These are phyloP conservation scores for Fonsecaea monophora DNA, from an alignment of 2,329 filamentous ascomycete species.

Conservation along the genomic window DNA sequence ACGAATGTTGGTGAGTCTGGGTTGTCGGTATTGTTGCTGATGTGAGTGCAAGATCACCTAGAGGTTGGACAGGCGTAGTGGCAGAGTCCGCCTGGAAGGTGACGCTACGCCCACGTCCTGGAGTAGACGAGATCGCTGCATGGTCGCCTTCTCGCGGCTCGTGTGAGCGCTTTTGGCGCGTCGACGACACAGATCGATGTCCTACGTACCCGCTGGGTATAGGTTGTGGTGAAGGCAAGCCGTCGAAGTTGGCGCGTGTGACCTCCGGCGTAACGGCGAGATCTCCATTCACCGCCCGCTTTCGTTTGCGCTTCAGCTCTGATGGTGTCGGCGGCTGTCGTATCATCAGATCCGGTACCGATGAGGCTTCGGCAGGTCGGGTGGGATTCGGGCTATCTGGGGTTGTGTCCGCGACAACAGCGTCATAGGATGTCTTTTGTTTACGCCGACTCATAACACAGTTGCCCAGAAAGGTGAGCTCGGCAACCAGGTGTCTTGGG, in stretches of 20 bases:
- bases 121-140: slow-evolving; percentile 1
- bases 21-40: neutral
- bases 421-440: slow-evolving; percentile 43
- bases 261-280: slow-evolving; percentile 35
- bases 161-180: slow-evolving; percentile 31
- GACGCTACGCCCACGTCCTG: slow-evolving; percentile 22
- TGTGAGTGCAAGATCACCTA: neutral
- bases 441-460: slow-evolving; percentile 63
- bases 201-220: slow-evolving; percentile 31
- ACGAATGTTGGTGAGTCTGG: neutral
- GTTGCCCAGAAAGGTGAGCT: slow-evolving; percentile 73
- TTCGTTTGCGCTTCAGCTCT: slow-evolving; percentile 48
- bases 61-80: neutral
- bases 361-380: neutral
- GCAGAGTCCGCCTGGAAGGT: slow-evolving; percentile 27
- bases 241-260: slow-evolving; percentile 24
- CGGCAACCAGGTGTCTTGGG: slow-evolving; percentile 79
- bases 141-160: slow-evolving; percentile 17
- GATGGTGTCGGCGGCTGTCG: slow-evolving; percentile 33
- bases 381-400: neutral
- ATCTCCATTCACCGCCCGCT: slow-evolving; percentile 43
- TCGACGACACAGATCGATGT: slow-evolving; percentile 20
- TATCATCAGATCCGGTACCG: slow-evolving; percentile 28
- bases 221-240: slow-evolving; percentile 23
- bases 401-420: neutral